These are phyloP conservation scores for Neurospora tetrasperma DNA, from an alignment of 495 filamentous ascomycete genomes.

Conservation along the genomic window DNA sequence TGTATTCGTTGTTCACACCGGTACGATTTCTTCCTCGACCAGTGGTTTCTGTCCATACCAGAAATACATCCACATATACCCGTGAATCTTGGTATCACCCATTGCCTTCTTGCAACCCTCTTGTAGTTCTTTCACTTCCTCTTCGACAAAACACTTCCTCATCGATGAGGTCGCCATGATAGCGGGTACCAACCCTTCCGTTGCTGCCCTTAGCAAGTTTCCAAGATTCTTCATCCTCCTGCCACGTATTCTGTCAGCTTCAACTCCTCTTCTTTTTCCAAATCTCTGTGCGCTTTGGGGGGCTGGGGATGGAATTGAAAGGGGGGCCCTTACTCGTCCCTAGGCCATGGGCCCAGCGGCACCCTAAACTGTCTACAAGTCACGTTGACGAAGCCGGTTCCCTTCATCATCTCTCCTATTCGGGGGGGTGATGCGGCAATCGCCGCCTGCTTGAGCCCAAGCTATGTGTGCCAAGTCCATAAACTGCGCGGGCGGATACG, in stretches of 20 bases:
- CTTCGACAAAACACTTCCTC: slow-evolving; percentile 8
- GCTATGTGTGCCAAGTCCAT: slow-evolving; percentile 18
- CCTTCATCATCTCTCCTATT: slow-evolving; percentile 38
- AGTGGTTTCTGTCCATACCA: slow-evolving; percentile 25
- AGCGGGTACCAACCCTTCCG: slow-evolving; percentile 37
- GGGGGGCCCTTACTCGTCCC: slow-evolving; percentile 16
- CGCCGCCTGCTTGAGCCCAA: slow-evolving; percentile 21
- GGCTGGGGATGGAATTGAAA: slow-evolving; percentile 11
- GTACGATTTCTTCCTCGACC: background rate
- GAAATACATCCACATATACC: slow-evolving; percentile 26
- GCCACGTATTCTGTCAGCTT: background rate
- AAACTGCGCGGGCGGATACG: slow-evolving; percentile 22
- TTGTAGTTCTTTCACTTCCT: slow-evolving; percentile 44
- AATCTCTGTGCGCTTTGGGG: background rate
- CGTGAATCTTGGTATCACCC: slow-evolving; percentile 39
- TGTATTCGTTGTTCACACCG: background rate
- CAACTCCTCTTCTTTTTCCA: background rate
- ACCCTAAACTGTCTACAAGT: slow-evolving; percentile 39
- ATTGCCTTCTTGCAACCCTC: slow-evolving; percentile 44
- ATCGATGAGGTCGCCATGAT: slow-evolving; percentile 33
- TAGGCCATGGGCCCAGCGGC: slow-evolving; percentile 49
- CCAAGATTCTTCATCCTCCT: slow-evolving; percentile 22
- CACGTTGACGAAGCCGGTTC: slow-evolving; percentile 51
- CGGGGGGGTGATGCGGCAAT: slow-evolving; percentile 36
- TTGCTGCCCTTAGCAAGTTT: slow-evolving; percentile 22